phyloP scores from a whole-genome alignment of 2,329 filamentous ascomycete species.

The Ceratocystis alfenasii region DNA sequence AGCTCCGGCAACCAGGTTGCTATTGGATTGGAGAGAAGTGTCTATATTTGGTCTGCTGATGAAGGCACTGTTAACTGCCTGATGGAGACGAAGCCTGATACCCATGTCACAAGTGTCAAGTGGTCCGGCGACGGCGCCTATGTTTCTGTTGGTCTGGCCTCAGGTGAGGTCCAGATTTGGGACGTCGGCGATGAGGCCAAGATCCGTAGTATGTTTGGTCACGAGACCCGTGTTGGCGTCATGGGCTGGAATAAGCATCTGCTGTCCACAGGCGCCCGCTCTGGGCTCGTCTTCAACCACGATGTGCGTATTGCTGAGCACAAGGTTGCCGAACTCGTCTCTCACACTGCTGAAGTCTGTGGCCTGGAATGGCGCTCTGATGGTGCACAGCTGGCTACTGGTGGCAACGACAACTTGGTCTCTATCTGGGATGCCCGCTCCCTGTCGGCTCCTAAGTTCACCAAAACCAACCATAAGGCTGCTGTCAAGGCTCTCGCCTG shows the following conservation, averaged over 20 bases:
- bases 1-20: constrained; percentile 95
- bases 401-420: constrained; percentile 97
- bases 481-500: constrained; percentile 96
- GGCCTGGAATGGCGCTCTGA: constrained; percentile 96
- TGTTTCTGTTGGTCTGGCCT: constrained; percentile 85
- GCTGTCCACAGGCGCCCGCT: constrained; percentile 86
- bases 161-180: constrained; percentile 98
- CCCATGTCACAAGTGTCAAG: constrained; percentile 95
- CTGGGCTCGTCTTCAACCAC: constrained; percentile 94
- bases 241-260: constrained; percentile 99
- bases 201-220: constrained; percentile 96
- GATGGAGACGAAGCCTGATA: constrained; percentile 76
- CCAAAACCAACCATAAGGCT: constrained; percentile 98
- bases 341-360: constrained; percentile 94
- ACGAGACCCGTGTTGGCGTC: constrained; percentile 90
- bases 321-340: constrained; percentile 94
- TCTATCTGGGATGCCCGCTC: constrained; percentile 98
- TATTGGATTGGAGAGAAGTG: constrained; percentile 89
- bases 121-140: constrained; percentile 97
- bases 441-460: constrained; percentile 89
- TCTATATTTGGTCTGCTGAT: constrained; percentile 98
- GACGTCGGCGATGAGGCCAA: constrained; percentile 90
- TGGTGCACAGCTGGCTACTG: constrained; percentile 90
- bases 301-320: constrained; percentile 95
- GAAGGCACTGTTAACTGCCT: constrained; percentile 80